These are phyloP conservation scores for Xylaria telfairii DNA, from an alignment of 495 filamentous ascomycete species.

Conservation along the genomic window DNA sequence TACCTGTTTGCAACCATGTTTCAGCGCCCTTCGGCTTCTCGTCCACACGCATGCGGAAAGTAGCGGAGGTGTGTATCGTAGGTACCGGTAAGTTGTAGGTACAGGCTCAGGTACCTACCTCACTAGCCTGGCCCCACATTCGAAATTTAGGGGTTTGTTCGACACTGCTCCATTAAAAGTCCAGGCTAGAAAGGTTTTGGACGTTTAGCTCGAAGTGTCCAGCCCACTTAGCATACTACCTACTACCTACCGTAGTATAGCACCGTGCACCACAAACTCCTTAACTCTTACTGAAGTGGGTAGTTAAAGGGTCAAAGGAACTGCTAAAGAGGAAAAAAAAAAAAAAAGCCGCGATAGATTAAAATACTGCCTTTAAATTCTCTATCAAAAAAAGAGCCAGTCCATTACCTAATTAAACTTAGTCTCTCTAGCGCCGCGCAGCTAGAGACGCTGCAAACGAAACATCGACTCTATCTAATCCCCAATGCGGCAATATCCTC, in stretches of 20 bases:
- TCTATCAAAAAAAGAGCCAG: neutral
- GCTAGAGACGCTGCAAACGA: neutral
- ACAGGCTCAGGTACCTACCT: neutral
- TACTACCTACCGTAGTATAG: no score
- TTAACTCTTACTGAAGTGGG: no score
- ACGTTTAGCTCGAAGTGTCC: neutral
- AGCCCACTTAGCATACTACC: neutral
- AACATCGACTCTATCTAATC: neutral
- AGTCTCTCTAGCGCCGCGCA: neutral
- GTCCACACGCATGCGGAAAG: conserved; percentile 5
- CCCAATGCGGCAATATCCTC: conserved; percentile 10
- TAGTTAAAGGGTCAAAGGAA: neutral
- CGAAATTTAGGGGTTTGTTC: conserved; percentile 5
- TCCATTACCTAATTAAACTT: neutral
- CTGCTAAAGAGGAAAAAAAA: neutral
- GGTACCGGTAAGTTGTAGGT: neutral
- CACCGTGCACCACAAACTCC: neutral
- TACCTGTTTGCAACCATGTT: neutral
- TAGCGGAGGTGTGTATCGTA: neutral
- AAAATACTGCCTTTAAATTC: neutral
- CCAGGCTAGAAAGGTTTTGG: neutral
- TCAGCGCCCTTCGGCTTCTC: neutral
- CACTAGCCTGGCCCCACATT: neutral
- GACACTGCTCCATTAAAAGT: neutral
- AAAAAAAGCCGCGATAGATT: conserved; percentile 22